Evolutionary conservation across 1,139 yeast species (phyloP).

Genomic region (Debaryomycetaceae sp.): DNA sequence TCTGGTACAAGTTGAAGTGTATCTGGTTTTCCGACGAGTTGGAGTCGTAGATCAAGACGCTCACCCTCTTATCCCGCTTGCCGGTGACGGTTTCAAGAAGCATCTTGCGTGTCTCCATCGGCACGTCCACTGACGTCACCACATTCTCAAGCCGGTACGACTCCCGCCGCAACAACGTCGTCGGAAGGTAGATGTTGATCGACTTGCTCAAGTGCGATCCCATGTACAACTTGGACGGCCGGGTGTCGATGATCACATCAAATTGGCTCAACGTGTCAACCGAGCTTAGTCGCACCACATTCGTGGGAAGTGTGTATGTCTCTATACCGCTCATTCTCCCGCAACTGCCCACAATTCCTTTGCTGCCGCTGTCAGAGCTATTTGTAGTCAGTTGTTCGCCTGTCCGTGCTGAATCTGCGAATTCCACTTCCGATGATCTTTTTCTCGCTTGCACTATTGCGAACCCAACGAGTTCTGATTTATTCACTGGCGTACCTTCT

Average conservation of each 20-base stretch:
- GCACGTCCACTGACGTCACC: slow-evolving; percentile 25
- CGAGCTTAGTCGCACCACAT: not conserved
- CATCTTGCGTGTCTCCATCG: slow-evolving; percentile 13
- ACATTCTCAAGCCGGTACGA: slow-evolving; percentile 30
- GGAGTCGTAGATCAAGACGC: slow-evolving; percentile 52
- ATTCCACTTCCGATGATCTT: not conserved
- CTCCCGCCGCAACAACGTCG: slow-evolving; percentile 37
- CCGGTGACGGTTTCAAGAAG: slow-evolving; percentile 12
- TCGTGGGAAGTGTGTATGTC: slow-evolving; percentile 1
- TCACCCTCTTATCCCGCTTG: slow-evolving; percentile 8
- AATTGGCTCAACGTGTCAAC: not conserved
- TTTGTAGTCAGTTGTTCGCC: too few species aligned
- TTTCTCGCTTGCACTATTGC: not conserved
- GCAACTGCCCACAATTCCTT: too few species aligned
- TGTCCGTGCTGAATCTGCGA: too few species aligned
- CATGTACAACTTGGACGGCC: slow-evolving; percentile 35
- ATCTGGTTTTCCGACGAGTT: slow-evolving; percentile 23
- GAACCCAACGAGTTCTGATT: not conserved
- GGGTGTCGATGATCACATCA: slow-evolving; percentile 19
- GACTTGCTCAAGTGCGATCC: slow-evolving; percentile 25
- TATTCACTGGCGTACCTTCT: too few species aligned
- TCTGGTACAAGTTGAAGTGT: slow-evolving; percentile 39
- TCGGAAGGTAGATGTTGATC: slow-evolving; percentile 38
- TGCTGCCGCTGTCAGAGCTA: too few species aligned
- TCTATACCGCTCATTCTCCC: not conserved